Conservation (phyloP, 805 yeast genomes). For the Wickerhamiella vanderwaltii region DNA sequence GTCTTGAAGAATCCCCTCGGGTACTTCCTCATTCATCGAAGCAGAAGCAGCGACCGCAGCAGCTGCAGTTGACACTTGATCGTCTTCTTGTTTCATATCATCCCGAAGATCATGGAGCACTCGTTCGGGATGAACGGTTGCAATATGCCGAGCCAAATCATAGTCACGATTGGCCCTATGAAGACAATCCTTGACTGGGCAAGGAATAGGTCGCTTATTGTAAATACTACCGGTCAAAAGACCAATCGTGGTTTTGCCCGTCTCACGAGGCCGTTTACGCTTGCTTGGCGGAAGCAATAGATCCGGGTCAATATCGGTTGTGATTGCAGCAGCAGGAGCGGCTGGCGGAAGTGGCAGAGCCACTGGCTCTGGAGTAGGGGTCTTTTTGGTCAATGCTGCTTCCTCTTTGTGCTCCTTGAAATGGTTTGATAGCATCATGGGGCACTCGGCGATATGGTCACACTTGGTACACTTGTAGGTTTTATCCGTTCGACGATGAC, state of each 20-base stretch:
- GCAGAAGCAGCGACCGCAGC: neutral
- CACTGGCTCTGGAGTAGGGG: conserved; percentile 22
- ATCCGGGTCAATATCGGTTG: conserved; percentile 9
- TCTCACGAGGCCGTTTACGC: conserved; percentile 14
- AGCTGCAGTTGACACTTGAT: neutral
- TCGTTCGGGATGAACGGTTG: conserved; percentile 5
- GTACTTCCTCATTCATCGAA: too few relatives aligned
- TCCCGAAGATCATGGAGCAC: conserved; percentile 1
- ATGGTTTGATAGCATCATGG: conserved; percentile 22
- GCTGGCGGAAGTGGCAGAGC: conserved; percentile 2
- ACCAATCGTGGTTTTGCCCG: conserved; percentile 19
- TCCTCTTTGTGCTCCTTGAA: conserved; percentile 1
- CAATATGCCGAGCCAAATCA: conserved; percentile 30
- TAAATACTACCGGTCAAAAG: conserved; percentile 30
- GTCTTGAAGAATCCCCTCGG: too few relatives aligned
- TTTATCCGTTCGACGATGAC: conserved; percentile 18
- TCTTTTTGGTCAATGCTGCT: conserved; percentile 25
- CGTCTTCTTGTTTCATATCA: neutral
- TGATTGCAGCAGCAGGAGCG: conserved; percentile 5
- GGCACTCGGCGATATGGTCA: conserved; percentile 41
- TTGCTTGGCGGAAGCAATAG: conserved; percentile 4
- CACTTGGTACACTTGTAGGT: conserved; percentile 17
- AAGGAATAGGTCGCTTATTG: conserved; percentile 24
- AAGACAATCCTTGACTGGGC: conserved; percentile 26
- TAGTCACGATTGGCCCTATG: conserved; percentile 29